These are phyloP conservation scores for Saccharum officinarum DNA, from an alignment of 176 grass and related monocot genomes.

Conservation along the genomic window DNA sequence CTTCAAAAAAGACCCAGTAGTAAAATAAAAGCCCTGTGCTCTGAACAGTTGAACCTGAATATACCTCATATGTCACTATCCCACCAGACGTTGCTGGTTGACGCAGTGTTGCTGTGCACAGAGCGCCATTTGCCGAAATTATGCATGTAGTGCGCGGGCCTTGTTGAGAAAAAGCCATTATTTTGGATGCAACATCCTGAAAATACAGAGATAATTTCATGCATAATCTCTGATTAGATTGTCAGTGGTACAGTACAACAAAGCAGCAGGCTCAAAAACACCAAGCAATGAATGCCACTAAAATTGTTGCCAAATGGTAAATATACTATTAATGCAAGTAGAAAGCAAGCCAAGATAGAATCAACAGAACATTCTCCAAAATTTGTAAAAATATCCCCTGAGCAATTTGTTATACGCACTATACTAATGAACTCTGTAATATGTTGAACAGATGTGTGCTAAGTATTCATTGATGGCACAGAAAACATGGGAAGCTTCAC, in stretches of 20 bases:
- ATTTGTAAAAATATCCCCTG: neutral
- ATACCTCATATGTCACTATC: slow-evolving; percentile 95
- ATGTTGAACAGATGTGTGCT: neutral
- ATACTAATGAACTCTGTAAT: neutral
- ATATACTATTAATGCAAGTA: neutral
- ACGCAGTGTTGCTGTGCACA: slow-evolving; percentile 86
- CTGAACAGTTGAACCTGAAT: neutral
- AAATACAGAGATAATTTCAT: slow-evolving; percentile 33
- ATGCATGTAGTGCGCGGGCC: slow-evolving; percentile 89
- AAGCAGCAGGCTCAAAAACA: slow-evolving; percentile 2
- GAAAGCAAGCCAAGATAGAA: slow-evolving; percentile 15
- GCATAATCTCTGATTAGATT: slow-evolving; percentile 23
- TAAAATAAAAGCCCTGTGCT: neutral
- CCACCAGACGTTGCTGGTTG: slow-evolving; percentile 96
- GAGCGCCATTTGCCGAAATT: slow-evolving; percentile 91
- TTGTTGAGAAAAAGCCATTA: slow-evolving; percentile 90
- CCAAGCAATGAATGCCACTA: neutral
- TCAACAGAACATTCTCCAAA: neutral
- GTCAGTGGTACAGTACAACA: neutral
- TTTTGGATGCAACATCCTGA: slow-evolving; percentile 97
- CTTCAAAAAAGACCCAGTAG: slow-evolving; percentile 6
- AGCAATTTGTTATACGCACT: neutral
- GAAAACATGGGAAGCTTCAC: neutral
- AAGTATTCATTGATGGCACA: neutral
- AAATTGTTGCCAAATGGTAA: neutral